phyloP scores from a whole-genome alignment of 1,284 basidiomycete genomes.

The Boletus smithii region DNA sequence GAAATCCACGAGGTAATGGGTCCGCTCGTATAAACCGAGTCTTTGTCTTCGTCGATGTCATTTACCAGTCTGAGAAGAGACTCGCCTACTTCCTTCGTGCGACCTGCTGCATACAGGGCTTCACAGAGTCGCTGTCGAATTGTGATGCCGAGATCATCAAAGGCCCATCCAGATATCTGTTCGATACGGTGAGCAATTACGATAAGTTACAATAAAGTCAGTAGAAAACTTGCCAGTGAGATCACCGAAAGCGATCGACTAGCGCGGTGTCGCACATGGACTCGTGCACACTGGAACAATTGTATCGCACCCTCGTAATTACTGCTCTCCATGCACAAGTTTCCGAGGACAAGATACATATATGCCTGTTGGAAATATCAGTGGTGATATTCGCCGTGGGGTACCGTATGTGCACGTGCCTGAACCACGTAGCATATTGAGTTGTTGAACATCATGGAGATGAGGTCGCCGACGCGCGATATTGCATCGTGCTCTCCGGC shows the following conservation, averaged over 20 bases:
- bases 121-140: background rate
- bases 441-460: background rate
- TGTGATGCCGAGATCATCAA: constrained; percentile 4
- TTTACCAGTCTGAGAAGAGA: too few relatives aligned
- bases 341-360: constrained; percentile 1
- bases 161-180: constrained; percentile 12
- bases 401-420: background rate
- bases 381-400: background rate
- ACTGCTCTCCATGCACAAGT: background rate
- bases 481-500: constrained; percentile 4
- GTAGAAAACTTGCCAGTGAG: background rate
- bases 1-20: too few relatives aligned
- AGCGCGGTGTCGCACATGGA: background rate
- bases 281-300: constrained; percentile 1
- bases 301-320: background rate
- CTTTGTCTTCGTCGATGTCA: too few relatives aligned
- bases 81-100: too few relatives aligned
- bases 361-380: constrained; percentile 2
- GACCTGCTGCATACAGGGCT: background rate
- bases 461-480: constrained; percentile 4
- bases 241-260: background rate
- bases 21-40: too few relatives aligned
- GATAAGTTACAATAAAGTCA: background rate
- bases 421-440: background rate
- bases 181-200: fast-evolving